Conservation (phyloP, 345 rosid genomes). For the Eucalyptus virginea region DNA sequence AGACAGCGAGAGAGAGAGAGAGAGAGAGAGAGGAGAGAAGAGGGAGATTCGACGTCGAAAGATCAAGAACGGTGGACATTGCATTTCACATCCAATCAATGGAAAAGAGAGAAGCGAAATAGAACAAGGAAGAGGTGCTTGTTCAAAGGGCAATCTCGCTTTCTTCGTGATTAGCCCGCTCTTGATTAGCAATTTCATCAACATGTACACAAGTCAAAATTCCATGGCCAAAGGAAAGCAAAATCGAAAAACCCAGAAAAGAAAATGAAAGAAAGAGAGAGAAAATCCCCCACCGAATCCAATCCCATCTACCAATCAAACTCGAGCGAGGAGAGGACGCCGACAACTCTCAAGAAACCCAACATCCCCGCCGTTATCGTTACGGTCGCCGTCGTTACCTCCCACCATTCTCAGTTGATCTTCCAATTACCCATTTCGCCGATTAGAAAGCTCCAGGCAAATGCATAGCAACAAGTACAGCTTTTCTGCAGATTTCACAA, state of each 20-base stretch:
- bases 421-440: constrained; percentile 26
- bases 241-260: not conserved
- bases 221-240: not conserved
- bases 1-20: not conserved
- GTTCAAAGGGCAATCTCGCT: not conserved
- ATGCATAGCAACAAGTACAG: not conserved
- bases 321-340: constrained; percentile 18
- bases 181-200: not conserved
- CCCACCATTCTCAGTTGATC: constrained; percentile 46
- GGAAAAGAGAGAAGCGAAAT: not conserved
- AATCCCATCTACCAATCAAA: not conserved
- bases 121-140: not conserved
- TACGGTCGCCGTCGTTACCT: not conserved
- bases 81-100: not conserved
- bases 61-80: not conserved
- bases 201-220: not conserved
- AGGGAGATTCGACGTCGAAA: not conserved
- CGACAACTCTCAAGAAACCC: constrained; percentile 1
- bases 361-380: not conserved
- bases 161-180: not conserved
- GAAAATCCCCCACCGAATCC: not conserved
- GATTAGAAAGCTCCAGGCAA: too few species aligned
- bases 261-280: not conserved
- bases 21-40: not conserved
- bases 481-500: not conserved